These are phyloP conservation scores for Yamadazyma phyllophila DNA, from an alignment of 805 yeast genomes.

Conservation along the genomic window DNA sequence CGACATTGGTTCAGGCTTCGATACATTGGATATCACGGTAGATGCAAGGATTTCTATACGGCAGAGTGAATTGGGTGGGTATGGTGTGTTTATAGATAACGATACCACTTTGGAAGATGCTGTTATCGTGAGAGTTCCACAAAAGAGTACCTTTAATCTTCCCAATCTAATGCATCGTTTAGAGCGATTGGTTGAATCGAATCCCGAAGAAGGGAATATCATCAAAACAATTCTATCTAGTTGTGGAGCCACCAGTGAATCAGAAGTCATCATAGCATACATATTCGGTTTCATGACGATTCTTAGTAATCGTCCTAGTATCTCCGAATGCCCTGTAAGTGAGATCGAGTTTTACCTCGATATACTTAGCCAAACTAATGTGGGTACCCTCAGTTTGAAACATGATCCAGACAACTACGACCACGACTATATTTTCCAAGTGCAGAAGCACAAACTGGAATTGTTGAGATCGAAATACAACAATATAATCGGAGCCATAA, in stretches of 20 bases:
- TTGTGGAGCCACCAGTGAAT: constrained; percentile 26
- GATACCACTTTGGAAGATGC: constrained; percentile 9
- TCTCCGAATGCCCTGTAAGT: constrained; percentile 6
- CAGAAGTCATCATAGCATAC: constrained; percentile 26
- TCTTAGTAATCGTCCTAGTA: constrained; percentile 3
- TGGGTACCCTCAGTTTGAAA: constrained; percentile 7
- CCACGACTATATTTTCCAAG: constrained; percentile 9
- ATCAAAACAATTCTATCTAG: constrained; percentile 20
- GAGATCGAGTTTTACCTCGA: constrained; percentile 18
- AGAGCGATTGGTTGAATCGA: constrained; percentile 16
- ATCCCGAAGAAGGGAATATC: constrained; percentile 20
- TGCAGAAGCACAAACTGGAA: constrained; percentile 7
- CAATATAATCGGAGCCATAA: constrained; percentile 7
- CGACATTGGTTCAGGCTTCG: constrained; percentile 4
- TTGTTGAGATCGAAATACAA: constrained; percentile 13
- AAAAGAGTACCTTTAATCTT: constrained; percentile 19
- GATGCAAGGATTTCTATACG: constrained; percentile 19
- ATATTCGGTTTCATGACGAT: constrained; percentile 22
- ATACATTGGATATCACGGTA: constrained; percentile 12
- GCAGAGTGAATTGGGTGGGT: constrained; percentile 29
- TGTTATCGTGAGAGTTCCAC: constrained; percentile 22
- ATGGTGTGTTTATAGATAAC: constrained; percentile 24
- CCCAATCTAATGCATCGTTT: constrained; percentile 18
- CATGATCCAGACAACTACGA: neutral
- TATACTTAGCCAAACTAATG: constrained; percentile 18